These are phyloP conservation scores for Irpex lacteus DNA, from an alignment of 1,284 basidiomycete genomes.

Conservation along the genomic window DNA sequence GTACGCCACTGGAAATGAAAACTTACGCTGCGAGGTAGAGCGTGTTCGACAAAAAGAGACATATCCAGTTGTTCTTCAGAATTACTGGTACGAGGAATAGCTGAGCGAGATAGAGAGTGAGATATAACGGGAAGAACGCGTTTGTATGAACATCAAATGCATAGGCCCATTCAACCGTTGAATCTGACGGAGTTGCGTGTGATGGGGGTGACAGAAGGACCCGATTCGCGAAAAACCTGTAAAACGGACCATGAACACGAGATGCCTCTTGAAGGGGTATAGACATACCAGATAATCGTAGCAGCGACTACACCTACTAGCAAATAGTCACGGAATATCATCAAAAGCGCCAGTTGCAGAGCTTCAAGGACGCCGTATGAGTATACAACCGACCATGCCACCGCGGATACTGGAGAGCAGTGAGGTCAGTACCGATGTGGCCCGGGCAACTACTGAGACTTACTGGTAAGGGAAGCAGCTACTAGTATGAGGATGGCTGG, in stretches of 20 bases:
- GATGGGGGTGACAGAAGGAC: slow-evolving; percentile 71
- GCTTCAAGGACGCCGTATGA: slow-evolving; percentile 55
- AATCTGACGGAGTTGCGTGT: slow-evolving; percentile 69
- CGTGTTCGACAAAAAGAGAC: slow-evolving; percentile 89
- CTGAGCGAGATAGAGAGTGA: slow-evolving; percentile 85
- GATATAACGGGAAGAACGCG: slow-evolving; percentile 89
- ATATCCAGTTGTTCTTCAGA: slow-evolving; percentile 85
- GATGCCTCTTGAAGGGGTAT: neutral
- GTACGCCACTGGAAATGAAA: neutral
- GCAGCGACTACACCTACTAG: slow-evolving; percentile 72
- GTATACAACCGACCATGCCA: slow-evolving; percentile 87
- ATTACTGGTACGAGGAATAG: slow-evolving; percentile 82
- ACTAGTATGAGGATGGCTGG: slow-evolving; percentile 90
- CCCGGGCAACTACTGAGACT: slow-evolving; percentile 22
- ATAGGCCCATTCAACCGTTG: slow-evolving; percentile 86
- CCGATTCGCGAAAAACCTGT: slow-evolving; percentile 72
- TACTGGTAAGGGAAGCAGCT: slow-evolving; percentile 72
- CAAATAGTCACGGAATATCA: slow-evolving; percentile 88
- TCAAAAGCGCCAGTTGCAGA: slow-evolving; percentile 66
- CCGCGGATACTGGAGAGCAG: slow-evolving; percentile 57
- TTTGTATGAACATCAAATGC: slow-evolving; percentile 95
- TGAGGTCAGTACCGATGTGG: slow-evolving; percentile 1
- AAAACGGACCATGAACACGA: neutral
- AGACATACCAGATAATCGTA: slow-evolving; percentile 71
- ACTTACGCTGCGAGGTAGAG: slow-evolving; percentile 83